Conservation (phyloP, 768 basidiomycete species). For the Xerocomellus chrysenteron region DNA sequence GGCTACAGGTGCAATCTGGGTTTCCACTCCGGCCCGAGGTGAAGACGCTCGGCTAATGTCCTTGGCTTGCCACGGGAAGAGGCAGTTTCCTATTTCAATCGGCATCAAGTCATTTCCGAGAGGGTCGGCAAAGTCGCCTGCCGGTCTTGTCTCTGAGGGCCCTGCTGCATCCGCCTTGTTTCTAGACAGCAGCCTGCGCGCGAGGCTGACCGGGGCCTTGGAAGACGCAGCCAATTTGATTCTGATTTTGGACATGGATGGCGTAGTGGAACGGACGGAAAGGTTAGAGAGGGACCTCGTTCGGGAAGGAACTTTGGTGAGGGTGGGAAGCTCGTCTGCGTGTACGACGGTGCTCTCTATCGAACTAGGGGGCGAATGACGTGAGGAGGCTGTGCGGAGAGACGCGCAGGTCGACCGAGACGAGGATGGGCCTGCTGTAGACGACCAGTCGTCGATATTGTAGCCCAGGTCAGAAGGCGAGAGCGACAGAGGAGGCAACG, state of each 20-base stretch:
- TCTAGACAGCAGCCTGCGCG: slow-evolving; percentile 54
- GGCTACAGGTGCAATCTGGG: slow-evolving; percentile 7
- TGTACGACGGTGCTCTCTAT: slow-evolving; percentile 10
- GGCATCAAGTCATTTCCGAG: slow-evolving; percentile 20
- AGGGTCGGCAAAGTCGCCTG: slow-evolving; percentile 6
- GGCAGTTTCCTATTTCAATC: slow-evolving; percentile 34
- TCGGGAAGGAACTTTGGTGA: slow-evolving; percentile 41
- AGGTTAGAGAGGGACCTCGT: slow-evolving; percentile 58
- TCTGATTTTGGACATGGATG: slow-evolving; percentile 50
- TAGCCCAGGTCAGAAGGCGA: slow-evolving; percentile 52
- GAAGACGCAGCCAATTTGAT: slow-evolving; percentile 43
- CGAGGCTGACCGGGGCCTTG: slow-evolving; percentile 47
- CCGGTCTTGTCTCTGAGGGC: slow-evolving; percentile 8
- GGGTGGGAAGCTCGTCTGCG: slow-evolving; percentile 11
- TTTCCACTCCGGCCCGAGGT: slow-evolving; percentile 12
- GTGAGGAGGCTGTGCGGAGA: slow-evolving; percentile 37
- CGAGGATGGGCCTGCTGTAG: slow-evolving; percentile 34
- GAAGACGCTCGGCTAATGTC: slow-evolving; percentile 20
- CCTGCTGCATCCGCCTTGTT: slow-evolving; percentile 30
- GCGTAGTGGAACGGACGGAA: slow-evolving; percentile 45
- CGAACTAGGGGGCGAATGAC: slow-evolving; percentile 14
- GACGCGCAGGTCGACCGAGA: slow-evolving; percentile 35
- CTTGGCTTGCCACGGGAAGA: slow-evolving; percentile 45
- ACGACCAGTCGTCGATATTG: slow-evolving; percentile 39
- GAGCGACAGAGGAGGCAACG: slow-evolving; percentile 66